Base-by-base conservation (phyloP, 768 basidiomycete genomes). In the Boletus subcaerulescens region DNA sequence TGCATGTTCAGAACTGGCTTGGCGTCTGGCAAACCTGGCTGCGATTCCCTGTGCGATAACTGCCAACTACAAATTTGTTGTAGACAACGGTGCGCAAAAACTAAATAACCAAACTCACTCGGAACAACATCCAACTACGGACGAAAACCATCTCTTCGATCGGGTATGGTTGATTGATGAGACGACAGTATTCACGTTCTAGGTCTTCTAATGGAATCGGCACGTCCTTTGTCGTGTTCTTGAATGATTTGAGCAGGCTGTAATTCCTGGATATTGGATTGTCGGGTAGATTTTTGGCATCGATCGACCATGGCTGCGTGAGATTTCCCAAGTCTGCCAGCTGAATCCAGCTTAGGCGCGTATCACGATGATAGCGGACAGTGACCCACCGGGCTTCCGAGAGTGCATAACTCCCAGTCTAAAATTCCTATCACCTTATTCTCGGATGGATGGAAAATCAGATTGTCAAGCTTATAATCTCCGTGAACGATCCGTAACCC, bases 391-490 rank as follows among this genome's bases (percentile, higher is more conserved):
- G 93, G 91, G 65, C 89, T 93, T 7, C 94, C 95, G 11, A 99
- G 80, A 1, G 96, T 98, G 65, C 93, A 97, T 26, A 99, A 75
- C 67, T 99, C 96, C 96, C 96, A 99, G 65, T 99, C 96, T 47
- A 99, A 72, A 38, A 99, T 93, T 6, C 93, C 97, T 58, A 98
- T 93, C 4, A 98, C 94, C 40, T 82, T 78, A 57, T 94, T 92
- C 71, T 98, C 87, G 0, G 86, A 91, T 0, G 89, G 87, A 62
- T 98, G 95, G 73, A 97, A 98, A 59, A 98, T 81, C 59, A 99
- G 70, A 70, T 99, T 99, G 72, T 99, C 96, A n/a, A 96, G 77
- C 70, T 99, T 99, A 69, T 91, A 98, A 71, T 99, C 96, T 26
- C 96, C 96, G 67, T 98, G 96, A 6, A 98, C 93, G 59, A 99